A percentile compares a stretch with the other conserved stretches of the same genome.
Conservation (phyloP, 2,329 filamentous ascomycete species). For the Colletotrichum phormii region DNA sequence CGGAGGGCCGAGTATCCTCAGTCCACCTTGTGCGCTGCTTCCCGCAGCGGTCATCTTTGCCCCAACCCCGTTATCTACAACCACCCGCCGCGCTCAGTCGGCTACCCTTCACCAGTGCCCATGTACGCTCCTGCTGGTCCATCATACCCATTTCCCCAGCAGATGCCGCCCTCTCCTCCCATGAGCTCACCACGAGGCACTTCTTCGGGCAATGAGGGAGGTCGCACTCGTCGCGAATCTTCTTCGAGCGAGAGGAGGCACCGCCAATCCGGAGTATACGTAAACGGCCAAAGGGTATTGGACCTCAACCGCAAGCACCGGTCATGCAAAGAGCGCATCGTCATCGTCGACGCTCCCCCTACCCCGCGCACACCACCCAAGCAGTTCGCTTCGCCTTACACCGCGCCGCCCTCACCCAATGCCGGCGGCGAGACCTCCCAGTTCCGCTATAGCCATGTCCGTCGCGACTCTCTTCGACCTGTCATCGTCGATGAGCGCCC, state of each 20-base stretch:
- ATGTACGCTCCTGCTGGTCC: conserved; percentile 43
- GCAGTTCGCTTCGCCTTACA: conserved; percentile 51
- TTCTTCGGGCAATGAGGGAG: conserved; percentile 51
- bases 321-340: conserved; percentile 54
- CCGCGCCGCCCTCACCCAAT: conserved; percentile 49
- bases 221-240: conserved; percentile 49
- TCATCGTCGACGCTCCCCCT: conserved; percentile 58
- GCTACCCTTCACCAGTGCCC: conserved; percentile 40
- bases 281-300: conserved; percentile 51
- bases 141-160: conserved; percentile 43
- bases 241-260: conserved; percentile 44
- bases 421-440: conserved; percentile 38
- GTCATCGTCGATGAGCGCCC: conserved; percentile 53
- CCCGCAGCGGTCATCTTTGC: conserved; percentile 56
- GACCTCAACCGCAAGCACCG: conserved; percentile 48
- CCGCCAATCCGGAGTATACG: conserved; percentile 49
- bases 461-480: conserved; percentile 43
- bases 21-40: conserved; percentile 50
- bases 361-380: conserved; percentile 61
- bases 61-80: conserved; percentile 52
- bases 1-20: conserved; percentile 48
- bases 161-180: conserved; percentile 54
- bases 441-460: conserved; percentile 39
- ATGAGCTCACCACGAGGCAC: conserved; percentile 45
- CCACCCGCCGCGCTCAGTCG: conserved; percentile 52